Evolutionary conservation across 257 asterid species (phyloP).

Genomic region (Capsicum baccatum): DNA sequence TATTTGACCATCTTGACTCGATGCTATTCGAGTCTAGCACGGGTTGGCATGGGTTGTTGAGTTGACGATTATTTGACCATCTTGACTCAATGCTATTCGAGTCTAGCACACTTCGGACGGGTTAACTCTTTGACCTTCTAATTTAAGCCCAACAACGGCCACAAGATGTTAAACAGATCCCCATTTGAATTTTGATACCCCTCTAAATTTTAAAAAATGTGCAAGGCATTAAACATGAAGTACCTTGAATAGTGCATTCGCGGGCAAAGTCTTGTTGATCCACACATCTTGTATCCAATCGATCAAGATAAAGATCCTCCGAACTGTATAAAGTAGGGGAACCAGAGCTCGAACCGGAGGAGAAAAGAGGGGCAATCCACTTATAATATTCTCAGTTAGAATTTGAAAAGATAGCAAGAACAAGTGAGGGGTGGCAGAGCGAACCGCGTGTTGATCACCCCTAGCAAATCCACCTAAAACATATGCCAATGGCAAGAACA

Average conservation of each 20-base stretch:
- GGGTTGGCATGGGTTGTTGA: no score
- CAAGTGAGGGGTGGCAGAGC: constrained; percentile 83
- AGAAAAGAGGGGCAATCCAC: constrained; percentile 76
- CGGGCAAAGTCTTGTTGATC: constrained; percentile 77
- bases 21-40: neutral
- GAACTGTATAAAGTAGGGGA: constrained; percentile 73
- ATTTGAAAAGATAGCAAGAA: constrained; percentile 84
- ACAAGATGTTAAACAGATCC: neutral
- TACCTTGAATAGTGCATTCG: constrained; percentile 58
- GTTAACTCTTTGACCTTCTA: no score
- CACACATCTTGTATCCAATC: constrained; percentile 85
- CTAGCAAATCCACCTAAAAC: constrained; percentile 91
- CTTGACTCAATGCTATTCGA: neutral
- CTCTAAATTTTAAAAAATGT: neutral
- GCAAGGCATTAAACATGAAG: constrained; percentile 14
- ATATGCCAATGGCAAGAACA: constrained; percentile 86
- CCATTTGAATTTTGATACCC: neutral
- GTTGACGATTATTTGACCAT: no score
- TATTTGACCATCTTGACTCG: no score
- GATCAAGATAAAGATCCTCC: constrained; percentile 66
- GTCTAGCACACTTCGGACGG: no score
- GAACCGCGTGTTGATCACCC: constrained; percentile 84
- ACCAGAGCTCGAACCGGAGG: constrained; percentile 85
- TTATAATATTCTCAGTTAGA: constrained; percentile 74
- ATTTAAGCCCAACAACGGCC: no score